phyloP scores from a whole-genome alignment of 2,329 filamentous ascomycete genomes.

The Sporothrix sp. region DNA sequence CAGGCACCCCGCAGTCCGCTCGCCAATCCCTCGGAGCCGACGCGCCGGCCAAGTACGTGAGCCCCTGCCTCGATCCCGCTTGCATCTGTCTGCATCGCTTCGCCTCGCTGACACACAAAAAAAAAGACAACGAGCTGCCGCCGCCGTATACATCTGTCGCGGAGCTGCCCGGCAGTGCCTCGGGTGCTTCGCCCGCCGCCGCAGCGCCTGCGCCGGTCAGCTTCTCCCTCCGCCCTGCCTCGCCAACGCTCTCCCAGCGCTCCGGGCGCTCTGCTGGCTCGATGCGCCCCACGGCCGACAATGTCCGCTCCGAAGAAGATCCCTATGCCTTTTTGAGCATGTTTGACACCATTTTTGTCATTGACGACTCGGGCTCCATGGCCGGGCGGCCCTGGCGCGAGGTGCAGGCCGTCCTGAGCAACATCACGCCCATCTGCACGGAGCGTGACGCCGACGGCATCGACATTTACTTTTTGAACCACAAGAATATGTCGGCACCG shows the following conservation, averaged over 20 bases:
- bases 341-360: slow-evolving; percentile 84
- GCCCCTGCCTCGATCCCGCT: too few species aligned
- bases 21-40: slow-evolving; percentile 16
- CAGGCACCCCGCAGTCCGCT: slow-evolving; percentile 16
- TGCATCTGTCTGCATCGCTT: too few species aligned
- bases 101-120: too few species aligned
- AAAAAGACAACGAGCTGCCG: slow-evolving; percentile 25
- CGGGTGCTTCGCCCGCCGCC: slow-evolving; percentile 5
- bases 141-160: slow-evolving; percentile 24
- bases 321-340: slow-evolving; percentile 63
- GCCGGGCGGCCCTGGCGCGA: slow-evolving; percentile 65
- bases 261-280: slow-evolving; percentile 14
- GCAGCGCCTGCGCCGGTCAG: slow-evolving; percentile 4
- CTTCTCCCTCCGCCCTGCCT: slow-evolving; percentile 11
- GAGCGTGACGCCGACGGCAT: slow-evolving; percentile 72
- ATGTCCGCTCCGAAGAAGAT: slow-evolving; percentile 44
- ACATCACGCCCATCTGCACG: slow-evolving; percentile 76
- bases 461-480: slow-evolving; percentile 86
- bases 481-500: slow-evolving; percentile 28
- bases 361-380: slow-evolving; percentile 93
- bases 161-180: not conserved
- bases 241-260: slow-evolving; percentile 20
- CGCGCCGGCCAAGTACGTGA: slow-evolving; percentile 17
- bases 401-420: slow-evolving; percentile 56
- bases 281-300: slow-evolving; percentile 16